A percentile compares a stretch with the other conserved stretches of the same genome.
Conservation (phyloP, 352 stramenopile genomes). For the Phytophthora podocarpi region DNA sequence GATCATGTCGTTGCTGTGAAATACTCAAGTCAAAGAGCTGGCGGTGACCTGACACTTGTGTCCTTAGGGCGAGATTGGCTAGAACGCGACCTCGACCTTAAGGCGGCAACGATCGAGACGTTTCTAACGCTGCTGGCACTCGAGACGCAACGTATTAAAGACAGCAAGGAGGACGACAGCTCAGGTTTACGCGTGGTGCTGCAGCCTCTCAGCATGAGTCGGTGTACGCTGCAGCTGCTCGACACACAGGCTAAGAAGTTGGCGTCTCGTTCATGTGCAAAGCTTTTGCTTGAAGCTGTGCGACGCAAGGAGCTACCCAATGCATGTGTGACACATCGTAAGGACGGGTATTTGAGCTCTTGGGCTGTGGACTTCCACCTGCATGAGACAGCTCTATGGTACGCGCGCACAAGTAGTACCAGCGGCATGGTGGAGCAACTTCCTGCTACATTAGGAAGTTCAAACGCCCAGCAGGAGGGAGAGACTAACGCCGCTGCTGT, state of each 20-base stretch:
- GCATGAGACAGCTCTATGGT: constrained; percentile 53
- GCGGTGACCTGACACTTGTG: constrained; percentile 31
- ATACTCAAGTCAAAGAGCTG: constrained; percentile 12
- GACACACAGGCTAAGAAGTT: constrained; percentile 55
- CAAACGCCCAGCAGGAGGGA: constrained; percentile 17
- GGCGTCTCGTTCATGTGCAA: constrained; percentile 35
- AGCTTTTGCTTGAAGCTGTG: constrained; percentile 43
- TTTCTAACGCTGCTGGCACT: constrained; percentile 72
- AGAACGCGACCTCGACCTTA: constrained; percentile 72
- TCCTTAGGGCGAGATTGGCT: constrained; percentile 66
- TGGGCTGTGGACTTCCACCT: constrained; percentile 64
- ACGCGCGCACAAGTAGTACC: constrained; percentile 11
- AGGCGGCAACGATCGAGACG: constrained; percentile 74
- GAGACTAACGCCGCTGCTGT: constrained; percentile 26
- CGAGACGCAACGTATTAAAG: constrained; percentile 23
- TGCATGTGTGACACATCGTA: constrained; percentile 37
- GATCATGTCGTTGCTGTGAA: constrained; percentile 39
- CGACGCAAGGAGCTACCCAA: constrained; percentile 26
- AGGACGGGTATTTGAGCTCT: constrained; percentile 69
- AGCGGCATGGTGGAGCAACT: constrained; percentile 1
- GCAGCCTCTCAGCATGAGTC: constrained; percentile 56
- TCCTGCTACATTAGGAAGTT: constrained; percentile 1
- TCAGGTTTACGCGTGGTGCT: constrained; percentile 33
- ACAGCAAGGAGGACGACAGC: constrained; percentile 4
- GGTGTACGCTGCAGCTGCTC: constrained; percentile 56